A percentile compares a stretch with the other conserved stretches of the same genome.
These are phyloP conservation scores for Oryza glumipatula DNA, from an alignment of 176 grass and related monocot species.

Conservation along the genomic window DNA sequence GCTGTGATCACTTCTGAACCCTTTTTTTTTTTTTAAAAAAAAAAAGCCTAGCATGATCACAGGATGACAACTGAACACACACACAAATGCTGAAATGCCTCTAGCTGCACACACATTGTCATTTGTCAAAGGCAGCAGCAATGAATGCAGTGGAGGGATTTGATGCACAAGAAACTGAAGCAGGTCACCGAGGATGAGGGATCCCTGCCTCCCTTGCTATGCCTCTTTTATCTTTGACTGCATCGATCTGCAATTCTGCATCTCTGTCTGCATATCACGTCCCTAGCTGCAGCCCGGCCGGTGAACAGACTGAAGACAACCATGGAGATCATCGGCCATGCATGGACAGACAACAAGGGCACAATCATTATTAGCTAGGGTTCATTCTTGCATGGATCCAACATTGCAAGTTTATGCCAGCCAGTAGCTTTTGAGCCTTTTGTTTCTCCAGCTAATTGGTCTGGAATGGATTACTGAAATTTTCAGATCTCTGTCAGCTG, in stretches of 20 bases:
- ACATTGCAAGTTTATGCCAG: neutral
- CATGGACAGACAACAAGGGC: conserved; percentile 8
- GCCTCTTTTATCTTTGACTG: neutral
- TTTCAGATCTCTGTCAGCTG: neutral
- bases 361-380: conserved; percentile 29
- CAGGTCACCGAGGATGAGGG: conserved; percentile 40
- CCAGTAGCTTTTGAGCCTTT: conserved; percentile 23
- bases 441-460: neutral
- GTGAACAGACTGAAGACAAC: conserved; percentile 10
- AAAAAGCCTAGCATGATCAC: neutral
- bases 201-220: conserved; percentile 17
- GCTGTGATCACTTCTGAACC: neutral
- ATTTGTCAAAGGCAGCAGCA: neutral
- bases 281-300: neutral
- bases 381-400: neutral
- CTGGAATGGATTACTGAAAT: neutral
- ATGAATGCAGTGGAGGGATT: neutral
- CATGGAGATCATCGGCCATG: neutral
- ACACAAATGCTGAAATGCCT: neutral
- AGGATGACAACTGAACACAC: conserved; percentile 4
- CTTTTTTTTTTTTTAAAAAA: neutral
- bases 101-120: conserved; percentile 3
- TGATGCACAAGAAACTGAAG: conserved; percentile 30
- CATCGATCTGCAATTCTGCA: neutral
- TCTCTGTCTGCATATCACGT: neutral